Evolutionary conservation across 371 early-diverging fungal genomes (phyloP), one percentile per base, ranked within the genome.

Genomic region (Enterospora canceri): DNA sequence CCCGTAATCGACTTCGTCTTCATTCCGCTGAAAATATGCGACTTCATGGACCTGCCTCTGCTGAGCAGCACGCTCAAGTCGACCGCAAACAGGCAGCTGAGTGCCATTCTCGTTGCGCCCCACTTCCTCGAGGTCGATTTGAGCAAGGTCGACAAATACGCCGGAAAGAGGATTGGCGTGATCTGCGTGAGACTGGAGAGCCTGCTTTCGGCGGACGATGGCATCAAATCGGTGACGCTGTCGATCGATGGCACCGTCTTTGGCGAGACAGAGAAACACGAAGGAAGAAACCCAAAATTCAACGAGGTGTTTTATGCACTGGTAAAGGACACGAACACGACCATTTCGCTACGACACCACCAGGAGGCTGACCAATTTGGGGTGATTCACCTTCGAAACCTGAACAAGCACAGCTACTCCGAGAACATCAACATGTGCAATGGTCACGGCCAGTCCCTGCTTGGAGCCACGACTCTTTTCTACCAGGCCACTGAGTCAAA

Each of bases 1-100:
- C 97, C 97, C 21, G 72, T 75, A 12, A 84, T 95, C 62, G 91
- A 93, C 79, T 95, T 91, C 83, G 85, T 85, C 19, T 83, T 94
- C 46, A 86, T 89, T 70, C 97, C 97, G 0, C 68, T 86, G 46
- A 84, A 84, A 70, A 82, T 74, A 75, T 87, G 74, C 85, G 94
- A 77, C 86, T 85, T 79, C 84, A 94, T 60, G 86, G 87, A 24
- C 84, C 85, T 79, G 86, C 82, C 82, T 31, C 77, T 74, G 19
- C 62, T 82, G 15, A 65, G 71, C 26, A 71, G 49, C 23, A 81
- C 82, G 77, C 83, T 82, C n/a, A 70, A 72, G n/a, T 70, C 61
- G 5, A 73, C 73, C 18, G 79, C 80, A 15, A 58, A 69, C n/a
- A 50, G 50, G 16, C 65, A 51, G 19, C 33, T 82, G 3, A 35